A percentile compares a stretch with the other conserved stretches of the same genome.
phyloP scores from a whole-genome alignment of 2,329 filamentous ascomycete species.

The Pyrenochaeta sp. region DNA sequence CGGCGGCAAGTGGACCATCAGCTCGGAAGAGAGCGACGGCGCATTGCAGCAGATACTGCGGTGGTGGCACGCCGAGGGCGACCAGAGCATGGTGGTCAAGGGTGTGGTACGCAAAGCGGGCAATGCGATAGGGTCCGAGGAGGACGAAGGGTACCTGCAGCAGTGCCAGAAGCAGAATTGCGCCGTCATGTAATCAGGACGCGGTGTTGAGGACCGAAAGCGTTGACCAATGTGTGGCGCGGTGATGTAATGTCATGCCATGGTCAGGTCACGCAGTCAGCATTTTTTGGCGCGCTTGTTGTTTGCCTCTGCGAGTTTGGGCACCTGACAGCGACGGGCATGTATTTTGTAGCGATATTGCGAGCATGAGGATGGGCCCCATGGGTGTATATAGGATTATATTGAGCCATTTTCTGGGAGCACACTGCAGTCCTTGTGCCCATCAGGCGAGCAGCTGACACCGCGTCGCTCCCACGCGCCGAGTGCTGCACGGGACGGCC shows the following conservation, averaged over 20 bases:
- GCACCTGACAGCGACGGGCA: background rate
- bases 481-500: constrained; percentile 11
- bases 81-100: constrained; percentile 79
- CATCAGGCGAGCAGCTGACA: constrained; percentile 30
- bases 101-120: constrained; percentile 72
- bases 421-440: constrained; percentile 1
- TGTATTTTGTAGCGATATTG: background rate
- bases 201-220: constrained; percentile 18
- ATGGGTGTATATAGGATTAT: background rate
- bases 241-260: constrained; percentile 39
- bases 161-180: constrained; percentile 58
- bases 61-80: constrained; percentile 93
- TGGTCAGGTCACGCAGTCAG: constrained; percentile 43
- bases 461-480: constrained; percentile 25
- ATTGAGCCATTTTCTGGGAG: background rate
- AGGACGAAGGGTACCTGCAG: constrained; percentile 82
- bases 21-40: constrained; percentile 73
- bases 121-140: constrained; percentile 62
- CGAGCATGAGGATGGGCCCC: background rate
- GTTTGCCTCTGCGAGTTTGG: constrained; percentile 2
- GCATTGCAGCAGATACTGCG: constrained; percentile 77
- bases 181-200: constrained; percentile 51
- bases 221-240: constrained; percentile 10
- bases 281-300: constrained; percentile 18
- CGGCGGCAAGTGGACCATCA: constrained; percentile 90